Percentiles rank a stretch among this genome's conserved stretches.
These are phyloP conservation scores for Lachnellula occidentalis DNA, from an alignment of 2,329 filamentous ascomycete genomes.

Conservation along the genomic window DNA sequence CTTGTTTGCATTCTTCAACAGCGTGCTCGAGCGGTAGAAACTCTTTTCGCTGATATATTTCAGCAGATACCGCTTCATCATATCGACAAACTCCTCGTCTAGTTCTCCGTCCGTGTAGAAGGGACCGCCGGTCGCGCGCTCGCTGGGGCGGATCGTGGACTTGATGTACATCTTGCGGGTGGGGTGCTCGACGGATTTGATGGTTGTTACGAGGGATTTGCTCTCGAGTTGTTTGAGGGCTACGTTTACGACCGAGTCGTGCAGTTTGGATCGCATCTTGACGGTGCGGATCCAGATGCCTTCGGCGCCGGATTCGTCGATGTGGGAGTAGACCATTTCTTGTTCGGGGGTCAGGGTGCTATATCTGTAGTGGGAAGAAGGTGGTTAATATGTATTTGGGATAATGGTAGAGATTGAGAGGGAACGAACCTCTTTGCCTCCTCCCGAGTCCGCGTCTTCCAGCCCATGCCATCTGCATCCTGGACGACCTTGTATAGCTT, in stretches of 20 bases:
- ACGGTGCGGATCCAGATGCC: constrained; percentile 91
- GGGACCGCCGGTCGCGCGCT: constrained; percentile 85
- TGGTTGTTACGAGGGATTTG: constrained; percentile 77
- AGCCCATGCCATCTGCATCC: constrained; percentile 43
- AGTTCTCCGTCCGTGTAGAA: constrained; percentile 93
- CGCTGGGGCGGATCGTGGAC: constrained; percentile 73
- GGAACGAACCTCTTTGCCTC: constrained; percentile 55
- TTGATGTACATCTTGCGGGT: constrained; percentile 97
- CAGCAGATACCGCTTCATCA: constrained; percentile 67
- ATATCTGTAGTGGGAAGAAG: constrained; percentile 39
- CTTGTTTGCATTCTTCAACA: constrained; percentile 48
- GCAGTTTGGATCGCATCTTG: constrained; percentile 72
- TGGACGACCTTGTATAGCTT: constrained; percentile 50
- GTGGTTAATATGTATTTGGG: background rate
- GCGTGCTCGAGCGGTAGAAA: constrained; percentile 48
- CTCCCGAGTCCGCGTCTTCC: constrained; percentile 53
- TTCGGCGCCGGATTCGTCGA: constrained; percentile 77
- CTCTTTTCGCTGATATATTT: constrained; percentile 67
- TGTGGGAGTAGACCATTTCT: constrained; percentile 78
- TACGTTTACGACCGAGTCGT: constrained; percentile 75
- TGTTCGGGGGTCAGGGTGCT: constrained; percentile 66
- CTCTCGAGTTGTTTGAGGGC: constrained; percentile 78
- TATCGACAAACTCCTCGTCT: constrained; percentile 81
- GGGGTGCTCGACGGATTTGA: constrained; percentile 87
- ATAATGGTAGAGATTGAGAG: background rate